Conservation (phyloP, 768 basidiomycete species). For the Mycena capillaripes region DNA sequence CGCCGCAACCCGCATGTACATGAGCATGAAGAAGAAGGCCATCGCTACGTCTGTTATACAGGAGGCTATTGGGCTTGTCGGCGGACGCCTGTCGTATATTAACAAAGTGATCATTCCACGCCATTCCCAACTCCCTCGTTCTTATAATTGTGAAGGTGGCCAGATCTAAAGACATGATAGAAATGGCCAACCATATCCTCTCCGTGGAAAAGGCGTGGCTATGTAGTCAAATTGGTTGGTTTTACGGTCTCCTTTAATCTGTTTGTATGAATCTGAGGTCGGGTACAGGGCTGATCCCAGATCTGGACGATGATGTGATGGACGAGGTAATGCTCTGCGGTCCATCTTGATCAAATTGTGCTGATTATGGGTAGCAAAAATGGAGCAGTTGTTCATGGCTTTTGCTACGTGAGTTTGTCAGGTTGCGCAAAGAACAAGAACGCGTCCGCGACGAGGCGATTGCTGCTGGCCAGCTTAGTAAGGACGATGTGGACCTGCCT, state of each 20-base stretch:
- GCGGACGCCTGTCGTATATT: conserved; percentile 86
- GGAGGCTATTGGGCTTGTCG: conserved; percentile 73
- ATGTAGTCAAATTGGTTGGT: conserved; percentile 77
- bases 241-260: neutral
- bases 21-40: conserved; percentile 46
- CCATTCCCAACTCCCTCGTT: neutral
- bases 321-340: conserved; percentile 71
- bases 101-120: conserved; percentile 58
- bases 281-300: conserved; percentile 71
- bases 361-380: conserved; percentile 68
- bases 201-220: conserved; percentile 86
- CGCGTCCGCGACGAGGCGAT: conserved; percentile 55
- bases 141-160: conserved; percentile 55
- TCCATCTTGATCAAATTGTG: neutral
- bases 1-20: conserved; percentile 69
- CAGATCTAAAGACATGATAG: conserved; percentile 70
- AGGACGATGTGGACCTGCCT: conserved; percentile 59
- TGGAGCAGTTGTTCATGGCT: conserved; percentile 89
- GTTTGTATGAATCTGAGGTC: neutral
- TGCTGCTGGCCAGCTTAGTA: conserved; percentile 50
- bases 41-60: conserved; percentile 19
- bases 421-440: conserved; percentile 65
- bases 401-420: conserved; percentile 80
- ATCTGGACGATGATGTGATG: conserved; percentile 90
- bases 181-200: conserved; percentile 75